Evolutionary conservation across 805 yeast species (phyloP), one percentile per base, ranked within the genome.

Genomic region (Yarrowia bubula): DNA sequence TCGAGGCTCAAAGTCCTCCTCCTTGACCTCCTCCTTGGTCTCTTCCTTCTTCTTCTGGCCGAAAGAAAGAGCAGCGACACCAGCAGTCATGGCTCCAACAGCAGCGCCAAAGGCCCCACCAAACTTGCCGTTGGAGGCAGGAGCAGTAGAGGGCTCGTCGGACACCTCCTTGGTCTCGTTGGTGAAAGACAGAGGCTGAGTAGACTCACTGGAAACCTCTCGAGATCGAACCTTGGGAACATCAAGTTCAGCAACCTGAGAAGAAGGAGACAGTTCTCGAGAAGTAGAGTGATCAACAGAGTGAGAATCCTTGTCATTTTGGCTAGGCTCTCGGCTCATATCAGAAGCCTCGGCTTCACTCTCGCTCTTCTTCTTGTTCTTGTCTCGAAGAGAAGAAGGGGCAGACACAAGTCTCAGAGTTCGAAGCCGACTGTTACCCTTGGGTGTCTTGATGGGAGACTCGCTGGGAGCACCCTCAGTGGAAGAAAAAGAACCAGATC

Each of bases 381-480:
- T 55, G 28, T 55, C 61, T 13, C 47, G n/a, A 8, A 58, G 51
- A 9, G 64, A 58, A 5, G 64, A 43, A 2, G 64, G 64, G 3
- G 64, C 64, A 17, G 51, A 43, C 18, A 58, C 64, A 5, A 58
- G 51, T 33, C 64, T 11, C 42, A 58, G 35, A 18, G 64, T 58
- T 43, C 51, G 17, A 10, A 58, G 64, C 14, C 64, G 41, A 13
- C 42, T 58, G 51, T 58, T 58, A 41, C 51, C 35, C 64, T 55
- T 55, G 43, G 57, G 43, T 5, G 58, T 51, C 31, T 38, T 55
- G 61, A 41, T n/a, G 9, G 61, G 61, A 7, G 61, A 55, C 46
- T 28, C 61, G 11, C 13, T 7, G 22, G 38, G 15, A 14, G 33
- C 13, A 11, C 61, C 61, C 28, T 55, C 61, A 22, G 10, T 55